A percentile compares a stretch with the other conserved stretches of the same genome.
phyloP scores from a whole-genome alignment of 495 filamentous ascomycete species.

The Penicillium ochrochloron region DNA sequence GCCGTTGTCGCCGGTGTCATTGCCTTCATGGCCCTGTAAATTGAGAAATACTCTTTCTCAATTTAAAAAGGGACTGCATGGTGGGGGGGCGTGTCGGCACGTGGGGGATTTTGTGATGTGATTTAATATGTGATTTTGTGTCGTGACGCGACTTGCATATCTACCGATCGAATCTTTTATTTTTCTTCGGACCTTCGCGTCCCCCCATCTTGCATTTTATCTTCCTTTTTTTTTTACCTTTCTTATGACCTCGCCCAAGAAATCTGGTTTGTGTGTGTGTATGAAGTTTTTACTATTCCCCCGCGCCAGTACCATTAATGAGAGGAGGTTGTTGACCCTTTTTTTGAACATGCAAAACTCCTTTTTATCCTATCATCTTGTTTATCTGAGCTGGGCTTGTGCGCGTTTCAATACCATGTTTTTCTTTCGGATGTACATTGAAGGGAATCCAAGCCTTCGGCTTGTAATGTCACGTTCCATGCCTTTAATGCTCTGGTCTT shows the following conservation, averaged over 20 bases:
- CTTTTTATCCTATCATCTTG: slow-evolving; percentile 6
- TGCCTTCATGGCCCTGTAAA: slow-evolving; percentile 51
- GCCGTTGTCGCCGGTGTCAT: slow-evolving; percentile 49
- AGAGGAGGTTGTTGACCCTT: slow-evolving; percentile 20
- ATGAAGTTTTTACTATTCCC: slow-evolving; percentile 2
- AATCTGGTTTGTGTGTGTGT: slow-evolving; percentile 15
- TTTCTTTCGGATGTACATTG: slow-evolving; percentile 14
- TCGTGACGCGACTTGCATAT: neutral
- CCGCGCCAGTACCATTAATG: slow-evolving; percentile 16
- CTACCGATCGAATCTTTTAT: neutral
- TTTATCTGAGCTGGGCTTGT: slow-evolving; percentile 23
- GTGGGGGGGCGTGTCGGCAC: neutral
- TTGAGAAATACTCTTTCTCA: neutral
- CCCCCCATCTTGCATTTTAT: slow-evolving; percentile 10
- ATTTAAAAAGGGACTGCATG: neutral
- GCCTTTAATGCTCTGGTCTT: slow-evolving; percentile 10
- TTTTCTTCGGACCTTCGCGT: neutral
- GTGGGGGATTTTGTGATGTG: neutral
- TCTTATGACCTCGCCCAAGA: slow-evolving; percentile 19
- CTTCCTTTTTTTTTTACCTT: slow-evolving; percentile 10
- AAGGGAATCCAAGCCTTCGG: slow-evolving; percentile 26
- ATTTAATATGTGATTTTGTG: neutral
- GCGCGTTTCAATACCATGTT: slow-evolving; percentile 23
- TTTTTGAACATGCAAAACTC: slow-evolving; percentile 14
- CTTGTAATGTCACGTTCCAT: slow-evolving; percentile 30